phyloP scores from a whole-genome alignment of 768 basidiomycete genomes.

The Ramaria rubella region DNA sequence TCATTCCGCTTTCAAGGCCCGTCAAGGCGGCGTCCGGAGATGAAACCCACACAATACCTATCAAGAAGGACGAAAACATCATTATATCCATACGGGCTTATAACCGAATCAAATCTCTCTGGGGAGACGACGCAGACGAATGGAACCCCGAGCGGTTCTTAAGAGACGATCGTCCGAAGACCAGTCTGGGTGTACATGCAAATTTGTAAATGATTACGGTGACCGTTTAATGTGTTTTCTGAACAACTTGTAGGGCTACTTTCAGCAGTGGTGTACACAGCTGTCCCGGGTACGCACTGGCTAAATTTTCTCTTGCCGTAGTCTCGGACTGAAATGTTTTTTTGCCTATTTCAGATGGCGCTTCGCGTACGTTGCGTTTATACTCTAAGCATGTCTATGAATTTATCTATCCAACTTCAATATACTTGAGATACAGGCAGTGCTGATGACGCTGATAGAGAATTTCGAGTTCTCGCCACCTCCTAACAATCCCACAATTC shows the following conservation, averaged over 20 bases:
- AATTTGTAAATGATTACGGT: too few species aligned
- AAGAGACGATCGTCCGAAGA: background rate
- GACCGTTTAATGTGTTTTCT: background rate
- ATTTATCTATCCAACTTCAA: slow-evolving; percentile 3
- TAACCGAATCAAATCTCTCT: slow-evolving; percentile 43
- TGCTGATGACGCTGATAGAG: slow-evolving; percentile 29
- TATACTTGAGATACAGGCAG: slow-evolving; percentile 29
- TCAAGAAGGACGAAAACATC: slow-evolving; percentile 43
- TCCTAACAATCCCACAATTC: slow-evolving; percentile 8
- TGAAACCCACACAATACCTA: slow-evolving; percentile 28
- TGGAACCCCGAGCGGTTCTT: slow-evolving; percentile 47
- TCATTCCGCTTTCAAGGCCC: slow-evolving; percentile 34
- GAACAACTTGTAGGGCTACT: background rate
- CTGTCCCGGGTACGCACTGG: slow-evolving; percentile 5
- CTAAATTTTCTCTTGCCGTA: background rate
- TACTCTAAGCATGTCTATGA: background rate
- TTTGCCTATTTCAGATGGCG: background rate
- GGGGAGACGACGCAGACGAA: slow-evolving; percentile 42
- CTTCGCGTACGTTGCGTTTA: slow-evolving; percentile 5
- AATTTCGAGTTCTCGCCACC: slow-evolving; percentile 30
- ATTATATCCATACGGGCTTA: slow-evolving; percentile 42
- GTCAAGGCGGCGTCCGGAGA: slow-evolving; percentile 22
- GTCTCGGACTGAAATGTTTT: background rate
- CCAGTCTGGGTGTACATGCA: background rate
- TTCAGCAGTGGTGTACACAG: slow-evolving; percentile 9